A percentile compares a stretch with the other conserved stretches of the same genome.
phyloP scores from a whole-genome alignment of 1,284 basidiomycete species.

The Cronartium quercuum region DNA sequence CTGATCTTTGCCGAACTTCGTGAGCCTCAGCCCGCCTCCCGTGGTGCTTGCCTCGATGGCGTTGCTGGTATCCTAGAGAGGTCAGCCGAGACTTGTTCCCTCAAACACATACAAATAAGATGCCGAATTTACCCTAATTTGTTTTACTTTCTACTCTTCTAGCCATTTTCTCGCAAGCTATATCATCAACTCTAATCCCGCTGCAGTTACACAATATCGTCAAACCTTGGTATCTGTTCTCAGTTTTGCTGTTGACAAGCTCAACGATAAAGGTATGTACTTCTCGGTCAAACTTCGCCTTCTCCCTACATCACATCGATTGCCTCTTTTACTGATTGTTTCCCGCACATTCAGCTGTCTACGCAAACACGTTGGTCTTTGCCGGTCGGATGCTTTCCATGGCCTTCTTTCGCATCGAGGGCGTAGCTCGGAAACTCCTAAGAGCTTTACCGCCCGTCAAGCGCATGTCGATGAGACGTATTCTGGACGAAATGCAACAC shows the following conservation, averaged over 20 bases:
- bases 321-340: background rate
- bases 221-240: constrained; percentile 51
- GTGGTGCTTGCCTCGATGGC: constrained; percentile 54
- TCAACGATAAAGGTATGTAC: constrained; percentile 52
- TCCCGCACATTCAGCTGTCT: constrained; percentile 48
- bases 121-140: constrained; percentile 4
- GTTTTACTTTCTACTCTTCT: background rate
- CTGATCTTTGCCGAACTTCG: constrained; percentile 28
- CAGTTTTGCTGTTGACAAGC: constrained; percentile 54
- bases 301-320: background rate
- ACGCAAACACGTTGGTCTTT: constrained; percentile 55
- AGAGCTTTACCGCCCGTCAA: constrained; percentile 52
- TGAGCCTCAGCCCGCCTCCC: constrained; percentile 38
- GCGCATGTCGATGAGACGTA: constrained; percentile 50
- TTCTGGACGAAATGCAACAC: constrained; percentile 44
- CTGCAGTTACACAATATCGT: constrained; percentile 48
- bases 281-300: background rate
- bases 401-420: constrained; percentile 55
- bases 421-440: constrained; percentile 53
- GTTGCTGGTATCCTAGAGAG: constrained; percentile 53
- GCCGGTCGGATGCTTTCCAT: constrained; percentile 53
- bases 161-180: constrained; percentile 50
- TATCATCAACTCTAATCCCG: constrained; percentile 47
- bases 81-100: constrained; percentile 40
- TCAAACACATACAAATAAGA: no score